Percentiles rank a stretch among this genome's conserved stretches.
phyloP scores from a whole-genome alignment of 179 eudicot genomes.

The Silene coronaria region DNA sequence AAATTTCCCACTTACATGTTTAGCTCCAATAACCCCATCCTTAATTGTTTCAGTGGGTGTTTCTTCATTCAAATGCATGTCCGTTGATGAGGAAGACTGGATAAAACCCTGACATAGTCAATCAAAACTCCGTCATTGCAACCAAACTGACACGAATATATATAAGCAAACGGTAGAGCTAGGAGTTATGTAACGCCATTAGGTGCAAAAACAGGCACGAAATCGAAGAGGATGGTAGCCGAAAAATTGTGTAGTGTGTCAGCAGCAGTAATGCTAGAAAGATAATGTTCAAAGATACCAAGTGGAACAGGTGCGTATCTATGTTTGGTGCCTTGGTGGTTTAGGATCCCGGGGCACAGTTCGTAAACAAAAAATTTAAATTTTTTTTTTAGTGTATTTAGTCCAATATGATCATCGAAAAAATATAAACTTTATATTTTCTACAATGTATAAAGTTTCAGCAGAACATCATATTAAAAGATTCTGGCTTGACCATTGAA shows the following conservation, averaged over 20 bases:
- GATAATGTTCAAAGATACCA: background rate
- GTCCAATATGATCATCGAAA: too few species aligned
- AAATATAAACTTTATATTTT: too few species aligned
- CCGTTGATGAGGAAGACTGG: conserved; percentile 4
- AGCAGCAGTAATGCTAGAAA: background rate
- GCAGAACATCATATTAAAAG: too few species aligned
- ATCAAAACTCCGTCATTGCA: background rate
- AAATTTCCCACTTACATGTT: conserved; percentile 3
- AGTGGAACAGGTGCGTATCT: too few species aligned
- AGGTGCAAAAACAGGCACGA: background rate
- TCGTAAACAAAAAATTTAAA: too few species aligned
- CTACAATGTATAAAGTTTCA: too few species aligned
- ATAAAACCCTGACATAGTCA: conserved; percentile 1
- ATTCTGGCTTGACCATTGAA: too few species aligned
- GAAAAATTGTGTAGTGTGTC: background rate
- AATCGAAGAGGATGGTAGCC: background rate
- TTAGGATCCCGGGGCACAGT: too few species aligned
- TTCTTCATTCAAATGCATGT: background rate
- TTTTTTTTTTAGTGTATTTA: too few species aligned
- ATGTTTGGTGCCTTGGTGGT: too few species aligned
- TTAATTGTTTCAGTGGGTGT: background rate
- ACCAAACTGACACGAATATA: background rate
- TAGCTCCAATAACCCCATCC: background rate
- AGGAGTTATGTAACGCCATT: background rate
- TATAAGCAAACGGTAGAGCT: background rate